A percentile compares a stretch with the other conserved stretches of the same genome.
Conservation (phyloP, 2,329 filamentous ascomycete species). For the Beauveria rudraprayagi region DNA sequence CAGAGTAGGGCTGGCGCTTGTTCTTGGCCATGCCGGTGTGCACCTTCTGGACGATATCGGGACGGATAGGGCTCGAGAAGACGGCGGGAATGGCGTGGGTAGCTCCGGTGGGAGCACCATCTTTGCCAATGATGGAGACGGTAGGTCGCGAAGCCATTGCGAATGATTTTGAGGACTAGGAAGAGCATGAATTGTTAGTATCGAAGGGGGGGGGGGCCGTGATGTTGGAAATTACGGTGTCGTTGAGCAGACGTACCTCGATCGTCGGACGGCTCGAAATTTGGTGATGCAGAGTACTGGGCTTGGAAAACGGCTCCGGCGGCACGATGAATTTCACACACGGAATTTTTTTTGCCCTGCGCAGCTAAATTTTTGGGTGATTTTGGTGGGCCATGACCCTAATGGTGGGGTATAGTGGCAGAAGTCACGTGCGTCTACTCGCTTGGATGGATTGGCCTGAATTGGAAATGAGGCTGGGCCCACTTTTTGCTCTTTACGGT, state of each 20-base stretch:
- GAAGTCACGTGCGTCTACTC: background rate
- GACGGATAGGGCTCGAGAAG: constrained; percentile 95
- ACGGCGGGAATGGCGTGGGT: constrained; percentile 91
- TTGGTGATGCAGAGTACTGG: constrained; percentile 26
- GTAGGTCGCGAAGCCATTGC: constrained; percentile 94
- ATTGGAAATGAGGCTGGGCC: background rate
- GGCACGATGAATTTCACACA: constrained; percentile 27
- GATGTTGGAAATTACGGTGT: background rate
- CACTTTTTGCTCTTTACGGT: background rate
- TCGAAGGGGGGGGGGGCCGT: background rate
- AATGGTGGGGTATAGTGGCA: constrained; percentile 19
- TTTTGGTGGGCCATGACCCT: constrained; percentile 37
- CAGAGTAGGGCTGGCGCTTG: constrained; percentile 98
- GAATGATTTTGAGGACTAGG: constrained; percentile 30
- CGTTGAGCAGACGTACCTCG: constrained; percentile 24
- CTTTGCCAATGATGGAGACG: constrained; percentile 92
- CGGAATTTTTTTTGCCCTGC: constrained; percentile 2
- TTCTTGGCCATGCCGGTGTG: constrained; percentile 99
- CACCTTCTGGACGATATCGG: constrained; percentile 97
- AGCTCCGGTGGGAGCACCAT: constrained; percentile 84
- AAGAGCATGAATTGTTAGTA: background rate
- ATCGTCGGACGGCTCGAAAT: constrained; percentile 33
- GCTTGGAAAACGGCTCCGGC: constrained; percentile 16
- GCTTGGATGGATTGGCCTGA: background rate
- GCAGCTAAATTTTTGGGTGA: constrained; percentile 11